Conservation (phyloP, 192 early-diverging fungal species). For the Podila horticola region DNA sequence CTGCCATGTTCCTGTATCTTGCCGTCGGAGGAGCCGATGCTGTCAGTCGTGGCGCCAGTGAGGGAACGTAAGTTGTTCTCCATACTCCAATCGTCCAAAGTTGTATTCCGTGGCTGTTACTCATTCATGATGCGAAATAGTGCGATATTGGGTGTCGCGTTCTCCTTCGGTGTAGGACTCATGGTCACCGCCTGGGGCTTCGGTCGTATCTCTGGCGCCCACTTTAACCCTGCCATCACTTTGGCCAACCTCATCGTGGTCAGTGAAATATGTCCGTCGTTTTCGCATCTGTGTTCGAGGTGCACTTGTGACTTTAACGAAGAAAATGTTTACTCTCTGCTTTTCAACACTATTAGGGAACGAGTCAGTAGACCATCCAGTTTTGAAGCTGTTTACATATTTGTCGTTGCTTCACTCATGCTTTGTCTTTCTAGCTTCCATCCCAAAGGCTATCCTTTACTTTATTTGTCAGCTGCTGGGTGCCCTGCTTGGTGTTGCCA, state of each 20-base stretch:
- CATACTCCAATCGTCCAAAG: background rate
- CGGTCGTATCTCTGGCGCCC: slow-evolving; percentile 65
- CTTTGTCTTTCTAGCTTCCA: background rate
- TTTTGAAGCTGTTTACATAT: no score
- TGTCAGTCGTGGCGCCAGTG: slow-evolving; percentile 10
- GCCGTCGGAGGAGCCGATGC: slow-evolving; percentile 53
- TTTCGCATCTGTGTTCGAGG: no score
- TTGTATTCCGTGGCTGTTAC: no score
- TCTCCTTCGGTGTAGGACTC: slow-evolving; percentile 58
- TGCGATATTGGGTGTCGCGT: slow-evolving; percentile 42
- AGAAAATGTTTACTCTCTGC: no score
- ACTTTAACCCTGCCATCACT: slow-evolving; percentile 71
- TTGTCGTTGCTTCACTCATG: no score
- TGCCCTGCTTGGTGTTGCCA: slow-evolving; percentile 57
- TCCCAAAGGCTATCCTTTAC: slow-evolving; percentile 53
- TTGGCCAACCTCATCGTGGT: slow-evolving; percentile 61
- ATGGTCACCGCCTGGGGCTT: slow-evolving; percentile 57
- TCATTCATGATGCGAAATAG: background rate
- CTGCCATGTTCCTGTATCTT: slow-evolving; percentile 50
- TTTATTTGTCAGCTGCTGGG: slow-evolving; percentile 67
- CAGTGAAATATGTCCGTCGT: slow-evolving; percentile 21
- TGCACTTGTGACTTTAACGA: no score
- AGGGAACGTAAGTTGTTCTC: slow-evolving; percentile 21
- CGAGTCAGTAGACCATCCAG: no score
- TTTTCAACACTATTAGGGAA: no score